A percentile compares a stretch with the other conserved stretches of the same genome.
Conservation (phyloP, 2,329 filamentous ascomycete genomes). For the Pseudogymnoascus sp. region DNA sequence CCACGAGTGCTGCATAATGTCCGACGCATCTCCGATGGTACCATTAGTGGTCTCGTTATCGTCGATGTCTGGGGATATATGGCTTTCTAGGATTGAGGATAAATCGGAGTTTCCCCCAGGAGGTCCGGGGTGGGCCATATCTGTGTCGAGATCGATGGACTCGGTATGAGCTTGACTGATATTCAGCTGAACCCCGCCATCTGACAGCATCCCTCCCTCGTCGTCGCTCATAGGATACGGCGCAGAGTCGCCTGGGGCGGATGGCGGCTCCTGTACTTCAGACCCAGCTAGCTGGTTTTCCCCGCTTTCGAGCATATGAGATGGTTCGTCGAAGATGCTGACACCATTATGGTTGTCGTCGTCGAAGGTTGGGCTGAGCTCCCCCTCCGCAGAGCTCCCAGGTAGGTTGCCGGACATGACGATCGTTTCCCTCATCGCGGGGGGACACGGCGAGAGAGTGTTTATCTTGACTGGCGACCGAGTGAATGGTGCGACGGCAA, state of each 20-base stretch:
- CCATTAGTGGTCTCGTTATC: neutral
- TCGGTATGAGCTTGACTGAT: neutral
- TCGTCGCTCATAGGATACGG: constrained; percentile 7
- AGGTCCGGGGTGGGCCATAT: neutral
- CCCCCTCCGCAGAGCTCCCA: neutral
- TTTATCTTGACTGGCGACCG: neutral
- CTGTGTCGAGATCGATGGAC: neutral
- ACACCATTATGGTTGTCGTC: constrained; percentile 10
- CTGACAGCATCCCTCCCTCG: neutral
- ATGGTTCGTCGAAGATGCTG: neutral
- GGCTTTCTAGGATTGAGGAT: neutral
- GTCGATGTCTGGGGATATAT: neutral
- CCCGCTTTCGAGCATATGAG: constrained; percentile 7
- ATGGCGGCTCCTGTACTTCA: neutral
- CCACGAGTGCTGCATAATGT: neutral
- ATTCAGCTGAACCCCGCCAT: constrained; percentile 2
- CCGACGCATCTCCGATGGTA: neutral
- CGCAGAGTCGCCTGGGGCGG: neutral
- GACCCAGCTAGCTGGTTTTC: neutral
- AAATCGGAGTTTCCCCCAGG: neutral
- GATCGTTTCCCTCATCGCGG: constrained; percentile 2
- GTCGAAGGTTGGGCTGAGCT: constrained; percentile 7
- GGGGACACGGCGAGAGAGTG: neutral
- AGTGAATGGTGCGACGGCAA: neutral
- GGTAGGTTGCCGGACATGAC: neutral